Conservation (phyloP, 2,329 filamentous ascomycete species). For the Sclerotinia subarctica region DNA sequence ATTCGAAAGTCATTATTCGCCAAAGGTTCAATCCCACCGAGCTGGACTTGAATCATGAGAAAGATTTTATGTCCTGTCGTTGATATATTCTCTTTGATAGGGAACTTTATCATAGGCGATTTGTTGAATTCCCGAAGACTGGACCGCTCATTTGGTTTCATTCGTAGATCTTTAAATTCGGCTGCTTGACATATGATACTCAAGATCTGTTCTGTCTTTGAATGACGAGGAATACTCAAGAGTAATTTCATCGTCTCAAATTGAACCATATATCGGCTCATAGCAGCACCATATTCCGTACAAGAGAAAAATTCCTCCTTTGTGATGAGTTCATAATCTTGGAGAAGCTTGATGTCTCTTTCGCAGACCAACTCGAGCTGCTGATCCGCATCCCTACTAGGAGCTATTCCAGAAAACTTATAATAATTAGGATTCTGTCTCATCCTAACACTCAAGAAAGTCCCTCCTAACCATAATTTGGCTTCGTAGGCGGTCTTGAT, state of each 20-base stretch:
- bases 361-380: slow-evolving; percentile 68
- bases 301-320: slow-evolving; percentile 48
- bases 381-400: slow-evolving; percentile 54
- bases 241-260: slow-evolving; percentile 77
- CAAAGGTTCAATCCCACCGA: slow-evolving; percentile 64
- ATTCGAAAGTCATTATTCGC: slow-evolving; percentile 53
- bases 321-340: slow-evolving; percentile 56
- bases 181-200: slow-evolving; percentile 61
- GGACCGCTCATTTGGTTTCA: slow-evolving; percentile 66
- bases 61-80: slow-evolving; percentile 71
- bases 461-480: slow-evolving; percentile 70
- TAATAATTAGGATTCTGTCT: slow-evolving; percentile 70
- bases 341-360: slow-evolving; percentile 63
- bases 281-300: slow-evolving; percentile 72
- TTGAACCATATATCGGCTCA: slow-evolving; percentile 78
- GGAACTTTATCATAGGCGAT: slow-evolving; percentile 64
- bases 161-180: slow-evolving; percentile 70
- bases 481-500: slow-evolving; percentile 63
- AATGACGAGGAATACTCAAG: slow-evolving; percentile 57
- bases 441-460: slow-evolving; percentile 74
- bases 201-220: slow-evolving; percentile 66
- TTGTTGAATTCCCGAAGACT: slow-evolving; percentile 72
- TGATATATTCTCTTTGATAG: slow-evolving; percentile 65
- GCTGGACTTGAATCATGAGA: slow-evolving; percentile 70
- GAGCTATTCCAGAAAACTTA: slow-evolving; percentile 54